Evolutionary conservation across 371 early-diverging fungal genomes (phyloP).

Genomic region (Mucor ambiguus): DNA sequence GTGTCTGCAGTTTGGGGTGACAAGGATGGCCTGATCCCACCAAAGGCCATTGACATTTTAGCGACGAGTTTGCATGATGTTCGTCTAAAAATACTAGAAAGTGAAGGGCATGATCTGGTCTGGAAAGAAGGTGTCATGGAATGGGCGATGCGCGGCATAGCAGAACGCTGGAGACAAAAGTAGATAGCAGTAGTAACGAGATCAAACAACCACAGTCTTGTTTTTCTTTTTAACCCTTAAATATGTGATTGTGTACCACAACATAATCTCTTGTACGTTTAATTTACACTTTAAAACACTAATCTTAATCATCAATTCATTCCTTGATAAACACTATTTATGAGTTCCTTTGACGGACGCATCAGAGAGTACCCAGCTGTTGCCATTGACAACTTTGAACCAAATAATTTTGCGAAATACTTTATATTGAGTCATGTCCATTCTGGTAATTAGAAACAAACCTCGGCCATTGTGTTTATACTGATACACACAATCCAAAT

Average conservation of each 20-base stretch:
- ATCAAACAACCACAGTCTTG: neutral
- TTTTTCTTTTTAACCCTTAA: neutral
- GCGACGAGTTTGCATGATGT: constrained; percentile 46
- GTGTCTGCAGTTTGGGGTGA: constrained; percentile 59
- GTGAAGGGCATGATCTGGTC: constrained; percentile 54
- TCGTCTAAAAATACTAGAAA: constrained; percentile 48
- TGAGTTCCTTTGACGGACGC: constrained; percentile 50
- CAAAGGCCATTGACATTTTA: constrained; percentile 39
- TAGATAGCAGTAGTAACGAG: neutral
- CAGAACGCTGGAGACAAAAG: constrained; percentile 19
- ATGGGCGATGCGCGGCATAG: constrained; percentile 51
- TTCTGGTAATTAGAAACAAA: constrained; percentile 17
- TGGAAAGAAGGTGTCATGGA: constrained; percentile 62
- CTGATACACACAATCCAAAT: constrained; percentile 4
- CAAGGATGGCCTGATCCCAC: constrained; percentile 48
- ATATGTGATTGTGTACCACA: neutral
- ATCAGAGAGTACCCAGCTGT: constrained; percentile 49
- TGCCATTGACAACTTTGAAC: constrained; percentile 42
- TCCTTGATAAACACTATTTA: neutral
- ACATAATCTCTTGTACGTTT: no score
- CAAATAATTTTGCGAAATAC: constrained; percentile 26
- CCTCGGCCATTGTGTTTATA: neutral
- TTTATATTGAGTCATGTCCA: constrained; percentile 49
- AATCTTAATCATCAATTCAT: neutral
- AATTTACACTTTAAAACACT: no score